Percentiles rank a stretch among this genome's conserved stretches.
These are phyloP conservation scores for Candida ortonii DNA, from an alignment of 805 yeast genomes.

Conservation along the genomic window DNA sequence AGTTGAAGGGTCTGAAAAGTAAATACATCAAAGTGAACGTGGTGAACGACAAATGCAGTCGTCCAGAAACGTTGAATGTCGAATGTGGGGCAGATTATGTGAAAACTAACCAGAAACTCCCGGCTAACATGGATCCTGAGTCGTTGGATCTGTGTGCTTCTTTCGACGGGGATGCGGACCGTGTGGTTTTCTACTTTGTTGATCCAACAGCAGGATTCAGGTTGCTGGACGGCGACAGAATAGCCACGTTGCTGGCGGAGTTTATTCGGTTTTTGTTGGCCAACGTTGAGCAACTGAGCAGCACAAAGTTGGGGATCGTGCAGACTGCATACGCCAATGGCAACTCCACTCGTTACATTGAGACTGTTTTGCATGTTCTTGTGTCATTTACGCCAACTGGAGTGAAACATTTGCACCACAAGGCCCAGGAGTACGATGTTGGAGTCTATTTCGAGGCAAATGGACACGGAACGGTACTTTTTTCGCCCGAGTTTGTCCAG, in stretches of 20 bases:
- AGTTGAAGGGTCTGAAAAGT: conserved; percentile 44
- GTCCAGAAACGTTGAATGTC: conserved; percentile 62
- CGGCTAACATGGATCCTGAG: conserved; percentile 51
- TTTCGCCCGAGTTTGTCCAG: conserved; percentile 52
- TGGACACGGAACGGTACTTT: conserved; percentile 97
- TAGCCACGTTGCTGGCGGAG: conserved; percentile 78
- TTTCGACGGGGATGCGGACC: conserved; percentile 96
- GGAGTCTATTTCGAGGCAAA: conserved; percentile 98
- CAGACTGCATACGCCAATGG: conserved; percentile 99
- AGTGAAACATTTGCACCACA: conserved; percentile 94
- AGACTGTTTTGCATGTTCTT: conserved; percentile 61
- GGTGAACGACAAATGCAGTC: conserved; percentile 52
- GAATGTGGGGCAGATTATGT: conserved; percentile 96
- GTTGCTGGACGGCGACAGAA: conserved; percentile 88
- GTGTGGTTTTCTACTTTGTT: conserved; percentile 77
- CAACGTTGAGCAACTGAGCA: conserved; percentile 40
- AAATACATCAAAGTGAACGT: conserved; percentile 40
- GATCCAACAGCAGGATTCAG: conserved; percentile 40
- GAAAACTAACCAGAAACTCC: conserved; percentile 80
- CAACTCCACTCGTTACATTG: conserved; percentile 71
- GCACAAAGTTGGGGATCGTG: conserved; percentile 84
- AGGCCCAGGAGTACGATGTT: conserved; percentile 77
- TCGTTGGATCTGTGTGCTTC: conserved; percentile 64
- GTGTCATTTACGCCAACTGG: conserved; percentile 93
- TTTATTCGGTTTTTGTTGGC: conserved; percentile 50